A percentile compares a stretch with the other conserved stretches of the same genome.
Conservation (phyloP, 2,329 filamentous ascomycete genomes). For the Magnaporthiopsis rhizophila region DNA sequence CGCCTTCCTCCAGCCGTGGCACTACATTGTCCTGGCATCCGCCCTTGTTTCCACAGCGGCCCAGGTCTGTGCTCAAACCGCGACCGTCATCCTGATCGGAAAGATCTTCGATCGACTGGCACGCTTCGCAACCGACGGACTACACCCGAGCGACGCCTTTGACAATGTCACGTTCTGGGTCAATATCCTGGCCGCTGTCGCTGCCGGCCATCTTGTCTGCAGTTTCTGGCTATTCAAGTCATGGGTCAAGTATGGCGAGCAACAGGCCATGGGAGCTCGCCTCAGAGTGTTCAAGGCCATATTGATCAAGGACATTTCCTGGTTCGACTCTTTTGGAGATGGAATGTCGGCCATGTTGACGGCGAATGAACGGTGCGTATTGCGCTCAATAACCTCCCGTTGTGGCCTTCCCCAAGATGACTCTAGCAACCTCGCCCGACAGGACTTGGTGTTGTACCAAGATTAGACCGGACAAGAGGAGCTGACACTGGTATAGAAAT, state of each 20-base stretch:
- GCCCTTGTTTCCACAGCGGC: slow-evolving; percentile 49
- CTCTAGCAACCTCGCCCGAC: not conserved
- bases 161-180: slow-evolving; percentile 50
- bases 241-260: slow-evolving; percentile 74
- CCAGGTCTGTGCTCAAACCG: slow-evolving; percentile 55
- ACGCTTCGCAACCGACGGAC: slow-evolving; percentile 49
- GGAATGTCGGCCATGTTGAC: slow-evolving; percentile 66
- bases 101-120: slow-evolving; percentile 66
- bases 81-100: slow-evolving; percentile 64
- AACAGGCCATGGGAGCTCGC: slow-evolving; percentile 63
- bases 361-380: slow-evolving; percentile 62
- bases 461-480: not conserved
- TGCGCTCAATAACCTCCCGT: not conserved
- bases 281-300: slow-evolving; percentile 58
- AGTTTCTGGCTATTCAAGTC: slow-evolving; percentile 52
- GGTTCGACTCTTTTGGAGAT: slow-evolving; percentile 69
- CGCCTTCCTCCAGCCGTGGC: slow-evolving; percentile 30
- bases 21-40: slow-evolving; percentile 12
- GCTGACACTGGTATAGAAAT: slow-evolving; percentile 47
- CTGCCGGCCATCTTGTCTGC: slow-evolving; percentile 50
- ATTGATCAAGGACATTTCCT: slow-evolving; percentile 65
- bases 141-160: slow-evolving; percentile 39
- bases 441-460: not conserved
- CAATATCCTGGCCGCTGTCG: slow-evolving; percentile 55
- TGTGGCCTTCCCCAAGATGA: too few relatives aligned